phyloP scores from a whole-genome alignment of 805 yeast genomes.

The Saccharomycopsis capsularis region DNA sequence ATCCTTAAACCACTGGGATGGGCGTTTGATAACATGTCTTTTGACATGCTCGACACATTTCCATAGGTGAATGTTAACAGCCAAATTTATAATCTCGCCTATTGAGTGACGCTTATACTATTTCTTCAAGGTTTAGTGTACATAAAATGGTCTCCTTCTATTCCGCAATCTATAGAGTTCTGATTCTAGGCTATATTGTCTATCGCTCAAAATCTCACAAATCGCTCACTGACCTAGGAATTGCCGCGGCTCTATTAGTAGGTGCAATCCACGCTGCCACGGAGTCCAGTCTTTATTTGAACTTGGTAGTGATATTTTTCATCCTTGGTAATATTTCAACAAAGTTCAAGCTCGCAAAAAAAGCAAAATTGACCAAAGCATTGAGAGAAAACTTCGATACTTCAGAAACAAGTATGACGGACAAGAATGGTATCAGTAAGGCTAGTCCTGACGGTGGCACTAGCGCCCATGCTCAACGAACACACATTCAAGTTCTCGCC shows the following conservation, averaged over 20 bases:
- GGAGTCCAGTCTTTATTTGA: constrained; percentile 30
- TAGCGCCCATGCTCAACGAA: constrained; percentile 27
- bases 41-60: too few species aligned
- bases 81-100: too few species aligned
- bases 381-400: too few species aligned
- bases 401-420: constrained; percentile 7
- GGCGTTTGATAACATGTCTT: too few species aligned
- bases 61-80: too few species aligned
- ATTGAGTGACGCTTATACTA: too few species aligned
- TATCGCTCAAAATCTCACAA: constrained; percentile 29
- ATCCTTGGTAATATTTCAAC: constrained; percentile 35
- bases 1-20: too few species aligned
- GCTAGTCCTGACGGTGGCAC: neutral
- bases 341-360: constrained; percentile 33
- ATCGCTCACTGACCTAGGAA: constrained; percentile 34
- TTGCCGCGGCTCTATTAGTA: constrained; percentile 31
- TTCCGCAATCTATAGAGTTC: neutral
- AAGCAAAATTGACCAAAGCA: constrained; percentile 28
- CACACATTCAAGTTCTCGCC: constrained; percentile 36
- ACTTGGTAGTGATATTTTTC: constrained; percentile 32
- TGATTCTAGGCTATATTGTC: neutral
- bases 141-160: neutral
- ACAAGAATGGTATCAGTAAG: constrained; percentile 23
- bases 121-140: too few species aligned
- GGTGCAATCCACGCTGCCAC: constrained; percentile 37